phyloP scores from a whole-genome alignment of 1,139 yeast species.

The Dujonia santamariae region DNA sequence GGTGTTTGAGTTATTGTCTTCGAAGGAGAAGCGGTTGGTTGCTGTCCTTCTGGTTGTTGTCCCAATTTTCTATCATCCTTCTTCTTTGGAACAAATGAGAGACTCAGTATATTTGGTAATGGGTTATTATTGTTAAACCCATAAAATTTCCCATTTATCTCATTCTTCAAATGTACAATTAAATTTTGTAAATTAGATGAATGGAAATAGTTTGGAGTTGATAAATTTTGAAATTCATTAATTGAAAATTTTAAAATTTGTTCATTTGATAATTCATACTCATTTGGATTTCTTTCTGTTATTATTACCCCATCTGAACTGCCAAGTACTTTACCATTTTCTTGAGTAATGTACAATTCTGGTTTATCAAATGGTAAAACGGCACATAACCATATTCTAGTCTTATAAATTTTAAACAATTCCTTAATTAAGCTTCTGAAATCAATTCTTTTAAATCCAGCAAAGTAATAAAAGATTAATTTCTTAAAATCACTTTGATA shows the following conservation, averaged over 20 bases:
- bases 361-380: constrained; percentile 47
- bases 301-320: constrained; percentile 9
- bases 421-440: constrained; percentile 91
- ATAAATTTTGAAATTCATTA: constrained; percentile 32
- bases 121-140: constrained; percentile 30
- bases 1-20: neutral
- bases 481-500: constrained; percentile 95
- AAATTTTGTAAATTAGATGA: constrained; percentile 38
- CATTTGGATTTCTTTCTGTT: constrained; percentile 28
- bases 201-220: constrained; percentile 42
- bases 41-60: neutral
- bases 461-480: constrained; percentile 82
- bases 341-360: constrained; percentile 20
- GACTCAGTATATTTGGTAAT: constrained; percentile 4
- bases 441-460: constrained; percentile 79
- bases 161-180: constrained; percentile 29
- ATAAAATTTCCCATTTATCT: constrained; percentile 39
- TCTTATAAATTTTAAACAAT: constrained; percentile 87
- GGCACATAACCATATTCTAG: constrained; percentile 97
- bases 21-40: neutral
- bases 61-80: neutral
- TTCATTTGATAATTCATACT: constrained; percentile 41
- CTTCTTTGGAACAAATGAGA: constrained; percentile 2
- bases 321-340: constrained; percentile 8
- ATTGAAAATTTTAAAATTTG: constrained; percentile 41